phyloP scores from a whole-genome alignment of 1,284 basidiomycete species.

The Ganoderma meredithae region DNA sequence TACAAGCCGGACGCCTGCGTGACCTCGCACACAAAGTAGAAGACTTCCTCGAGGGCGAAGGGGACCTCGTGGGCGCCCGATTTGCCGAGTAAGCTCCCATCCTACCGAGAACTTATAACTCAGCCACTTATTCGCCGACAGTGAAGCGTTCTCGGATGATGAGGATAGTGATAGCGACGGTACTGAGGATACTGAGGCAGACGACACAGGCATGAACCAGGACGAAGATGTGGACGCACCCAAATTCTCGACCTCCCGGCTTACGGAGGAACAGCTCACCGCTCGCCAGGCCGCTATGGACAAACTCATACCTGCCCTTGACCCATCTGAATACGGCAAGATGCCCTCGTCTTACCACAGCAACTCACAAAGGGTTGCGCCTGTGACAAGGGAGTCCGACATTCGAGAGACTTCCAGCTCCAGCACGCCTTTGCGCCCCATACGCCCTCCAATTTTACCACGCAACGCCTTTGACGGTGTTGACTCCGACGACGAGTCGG shows the following conservation, averaged over 20 bases:
- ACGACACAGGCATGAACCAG: conserved; percentile 14
- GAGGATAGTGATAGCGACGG: conserved; percentile 53
- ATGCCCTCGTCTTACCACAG: conserved; percentile 77
- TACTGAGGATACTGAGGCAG: conserved; percentile 46
- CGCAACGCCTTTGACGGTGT: conserved; percentile 86
- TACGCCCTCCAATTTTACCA: conserved; percentile 79
- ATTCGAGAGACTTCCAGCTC: conserved; percentile 40
- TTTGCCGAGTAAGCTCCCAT: conserved; percentile 81
- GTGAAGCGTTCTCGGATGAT: conserved; percentile 65
- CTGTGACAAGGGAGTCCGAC: conserved; percentile 56
- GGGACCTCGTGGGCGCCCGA: conserved; percentile 84
- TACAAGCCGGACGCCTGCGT: conserved; percentile 75
- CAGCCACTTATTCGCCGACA: conserved; percentile 37
- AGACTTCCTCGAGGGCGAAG: conserved; percentile 87
- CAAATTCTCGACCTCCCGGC: background rate
- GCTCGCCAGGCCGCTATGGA: conserved; percentile 71
- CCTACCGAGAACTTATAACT: background rate
- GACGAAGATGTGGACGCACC: conserved; percentile 15
- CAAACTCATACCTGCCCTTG: conserved; percentile 71
- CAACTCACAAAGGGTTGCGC: conserved; percentile 72
- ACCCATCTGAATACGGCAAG: conserved; percentile 77
- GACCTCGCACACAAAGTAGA: conserved; percentile 86
- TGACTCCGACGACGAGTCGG: conserved; percentile 85
- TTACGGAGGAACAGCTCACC: conserved; percentile 39
- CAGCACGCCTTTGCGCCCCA: conserved; percentile 45